Base-by-base conservation (phyloP, 164 flowering plant species). In the Chimonanthus salicifolius region DNA sequence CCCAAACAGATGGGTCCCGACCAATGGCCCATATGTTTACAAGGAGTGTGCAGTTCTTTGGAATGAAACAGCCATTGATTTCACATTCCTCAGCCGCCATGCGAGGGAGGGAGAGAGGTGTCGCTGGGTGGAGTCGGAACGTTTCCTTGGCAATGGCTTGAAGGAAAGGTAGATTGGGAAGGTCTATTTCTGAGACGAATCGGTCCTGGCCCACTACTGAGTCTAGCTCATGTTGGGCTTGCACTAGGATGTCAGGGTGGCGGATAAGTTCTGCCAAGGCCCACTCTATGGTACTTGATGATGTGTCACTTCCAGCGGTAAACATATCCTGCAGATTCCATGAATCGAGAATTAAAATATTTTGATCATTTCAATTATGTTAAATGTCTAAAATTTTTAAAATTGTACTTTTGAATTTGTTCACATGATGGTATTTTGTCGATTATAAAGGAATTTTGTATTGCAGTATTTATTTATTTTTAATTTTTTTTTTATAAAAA, bases 241-340 rank as follows among this genome's bases (percentile, higher is more conserved):
- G 77, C 58, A 84, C 83, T 21, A 89, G 49, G 49, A 89, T 74
- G 1, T 81, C 54, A 0, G 97, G 97, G 73, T 92, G 87, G 0
- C 90, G 83, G 5, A 92, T 82, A 47, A 94, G 88, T 66, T 92
- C 94, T 0, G 97, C 89, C 0, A 94, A 72, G 47, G 92, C 91
- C 97, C 98, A 94, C 69, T 92, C 97, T 48, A 87, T 85, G 2
- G 96, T 92, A 80, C 92, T 90, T 8, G 97, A 86, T 67, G 95
- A 84, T 10, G 97, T 92, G 81, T 94, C 98, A 0, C 94, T 88
- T 0, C 97, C 98, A 0, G 94, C 97, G 0, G 86, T 77, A 76
- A 94, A 90, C 82, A 94, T 82, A 73, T 92, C 80, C 98, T 92
- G 80, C 82, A 74, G 33, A 10, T 71, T 6, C 15, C 50, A 47